phyloP scores from a whole-genome alignment of 768 basidiomycete genomes.

The Auricularia sp. region DNA sequence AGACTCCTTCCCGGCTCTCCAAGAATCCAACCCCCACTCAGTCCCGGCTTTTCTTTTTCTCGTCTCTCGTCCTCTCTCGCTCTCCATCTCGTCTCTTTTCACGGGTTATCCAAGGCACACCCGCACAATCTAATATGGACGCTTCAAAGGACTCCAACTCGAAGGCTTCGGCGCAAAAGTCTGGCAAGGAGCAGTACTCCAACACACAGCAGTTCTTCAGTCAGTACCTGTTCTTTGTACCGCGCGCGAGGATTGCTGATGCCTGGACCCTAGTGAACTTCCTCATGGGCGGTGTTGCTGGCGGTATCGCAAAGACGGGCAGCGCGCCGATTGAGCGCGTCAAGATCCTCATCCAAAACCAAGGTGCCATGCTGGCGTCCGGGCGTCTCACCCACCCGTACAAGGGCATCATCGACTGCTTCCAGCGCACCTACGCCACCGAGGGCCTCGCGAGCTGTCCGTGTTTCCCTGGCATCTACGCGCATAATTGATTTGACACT shows the following conservation, averaged over 20 bases:
- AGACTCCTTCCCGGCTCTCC: background rate
- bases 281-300: slow-evolving; percentile 17
- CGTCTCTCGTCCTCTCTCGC: background rate
- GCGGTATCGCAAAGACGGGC: slow-evolving; percentile 36
- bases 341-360: slow-evolving; percentile 35
- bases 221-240: background rate
- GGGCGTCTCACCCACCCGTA: slow-evolving; percentile 31
- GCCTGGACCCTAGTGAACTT: slow-evolving; percentile 12
- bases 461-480: slow-evolving; percentile 7
- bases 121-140: background rate
- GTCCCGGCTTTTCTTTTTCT: background rate
- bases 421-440: slow-evolving; percentile 23
- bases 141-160: background rate
- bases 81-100: background rate
- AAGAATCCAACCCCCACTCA: background rate
- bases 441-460: slow-evolving; percentile 31
- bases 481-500: background rate
- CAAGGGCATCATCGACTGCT: slow-evolving; percentile 27
- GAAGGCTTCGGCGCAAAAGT: background rate
- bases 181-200: background rate
- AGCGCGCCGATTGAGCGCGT: slow-evolving; percentile 41
- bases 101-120: background rate
- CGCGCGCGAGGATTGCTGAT: background rate
- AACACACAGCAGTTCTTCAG: background rate
- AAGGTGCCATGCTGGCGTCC: slow-evolving; percentile 17